These are phyloP conservation scores for Fusarium gaditjirri DNA, from an alignment of 2,329 filamentous ascomycete species.

Conservation along the genomic window DNA sequence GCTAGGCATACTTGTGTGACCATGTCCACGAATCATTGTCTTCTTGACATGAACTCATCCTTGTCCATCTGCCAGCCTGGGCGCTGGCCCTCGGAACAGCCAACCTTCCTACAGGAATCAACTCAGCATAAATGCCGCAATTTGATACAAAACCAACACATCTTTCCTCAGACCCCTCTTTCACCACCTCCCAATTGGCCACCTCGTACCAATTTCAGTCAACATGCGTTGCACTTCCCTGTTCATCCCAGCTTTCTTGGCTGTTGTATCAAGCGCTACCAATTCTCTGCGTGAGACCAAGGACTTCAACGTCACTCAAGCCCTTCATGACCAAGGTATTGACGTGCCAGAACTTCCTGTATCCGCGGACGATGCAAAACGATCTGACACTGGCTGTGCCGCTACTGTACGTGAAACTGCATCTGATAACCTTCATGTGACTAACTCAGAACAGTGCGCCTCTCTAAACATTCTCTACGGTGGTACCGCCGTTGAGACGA, in stretches of 20 bases:
- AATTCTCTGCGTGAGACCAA: not conserved
- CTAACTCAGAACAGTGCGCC: constrained; percentile 1
- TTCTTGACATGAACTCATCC: not conserved
- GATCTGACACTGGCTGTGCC: not conserved
- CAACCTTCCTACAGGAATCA: not conserved
- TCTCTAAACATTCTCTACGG: constrained; percentile 28
- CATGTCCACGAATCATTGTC: not conserved
- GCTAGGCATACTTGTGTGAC: not conserved
- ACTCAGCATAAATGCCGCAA: not conserved
- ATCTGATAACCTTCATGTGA: accelerated
- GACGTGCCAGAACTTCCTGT: constrained; percentile 7
- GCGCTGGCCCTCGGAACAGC: not conserved
- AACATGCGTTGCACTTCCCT: constrained; percentile 8
- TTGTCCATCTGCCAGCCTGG: too few species aligned
- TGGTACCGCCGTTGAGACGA: constrained; percentile 8
- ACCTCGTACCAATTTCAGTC: not conserved
- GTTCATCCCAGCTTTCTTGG: not conserved
- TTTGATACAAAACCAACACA: not conserved
- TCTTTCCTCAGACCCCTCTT: not conserved
- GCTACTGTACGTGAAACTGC: not conserved
- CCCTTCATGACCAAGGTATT: constrained; percentile 18
- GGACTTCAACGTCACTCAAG: constrained; percentile 23
- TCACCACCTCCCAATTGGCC: not conserved
- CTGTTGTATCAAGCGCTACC: not conserved
- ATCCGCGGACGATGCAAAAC: not conserved